phyloP scores from a whole-genome alignment of 2,329 filamentous ascomycete species.

The Rachicladosporium sp. region DNA sequence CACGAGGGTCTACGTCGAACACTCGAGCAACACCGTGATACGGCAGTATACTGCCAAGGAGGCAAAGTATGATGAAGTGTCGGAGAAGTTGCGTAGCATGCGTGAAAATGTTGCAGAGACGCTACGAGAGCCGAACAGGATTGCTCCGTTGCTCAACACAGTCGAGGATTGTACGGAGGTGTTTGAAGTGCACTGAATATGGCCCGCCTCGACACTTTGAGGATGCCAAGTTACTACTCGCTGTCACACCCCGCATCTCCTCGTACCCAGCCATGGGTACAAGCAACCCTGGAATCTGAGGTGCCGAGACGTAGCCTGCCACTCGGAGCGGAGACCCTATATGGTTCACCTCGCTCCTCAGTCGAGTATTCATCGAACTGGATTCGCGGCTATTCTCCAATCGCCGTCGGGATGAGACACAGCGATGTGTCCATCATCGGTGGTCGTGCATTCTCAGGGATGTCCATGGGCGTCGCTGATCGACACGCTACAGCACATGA shows the following conservation, averaged over 20 bases:
- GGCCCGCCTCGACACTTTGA: background rate
- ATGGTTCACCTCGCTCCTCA: background rate
- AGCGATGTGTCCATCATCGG: no score
- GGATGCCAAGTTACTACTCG: background rate
- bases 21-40: conserved; percentile 63
- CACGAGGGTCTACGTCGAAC: conserved; percentile 85
- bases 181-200: conserved; percentile 15
- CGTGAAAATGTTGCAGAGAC: conserved; percentile 65
- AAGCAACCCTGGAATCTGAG: no score
- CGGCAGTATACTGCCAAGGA: conserved; percentile 87
- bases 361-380: no score
- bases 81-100: conserved; percentile 40
- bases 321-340: background rate
- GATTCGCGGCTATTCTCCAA: no score
- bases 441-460: no score
- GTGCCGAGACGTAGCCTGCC: no score
- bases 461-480: no score
- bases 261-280: no score
- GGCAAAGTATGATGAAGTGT: conserved; percentile 63
- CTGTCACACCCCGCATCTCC: background rate
- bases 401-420: no score
- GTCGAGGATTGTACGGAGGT: conserved; percentile 56
- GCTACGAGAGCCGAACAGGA: conserved; percentile 66
- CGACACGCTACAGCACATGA: no score
- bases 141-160: conserved; percentile 56